Percentiles rank a stretch among this genome's conserved stretches.
Conservation (phyloP, 371 early-diverging fungal genomes). For the Mucor circinelloides region DNA sequence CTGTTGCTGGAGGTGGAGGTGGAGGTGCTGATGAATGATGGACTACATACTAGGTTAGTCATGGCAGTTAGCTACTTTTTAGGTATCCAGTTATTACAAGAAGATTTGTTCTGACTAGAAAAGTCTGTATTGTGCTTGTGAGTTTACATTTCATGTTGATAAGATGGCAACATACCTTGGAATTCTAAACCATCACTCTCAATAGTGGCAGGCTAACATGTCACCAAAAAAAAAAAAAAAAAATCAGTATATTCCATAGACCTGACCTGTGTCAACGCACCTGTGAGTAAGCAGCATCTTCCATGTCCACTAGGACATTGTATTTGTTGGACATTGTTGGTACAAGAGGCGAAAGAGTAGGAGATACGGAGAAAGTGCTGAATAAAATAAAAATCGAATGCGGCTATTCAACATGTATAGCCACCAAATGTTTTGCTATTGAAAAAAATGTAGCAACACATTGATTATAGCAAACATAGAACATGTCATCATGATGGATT, state of each 20-base stretch:
- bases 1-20: conserved; percentile 26
- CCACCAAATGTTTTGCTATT: no score
- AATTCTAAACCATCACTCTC: conserved; percentile 58
- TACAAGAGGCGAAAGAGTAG: background rate
- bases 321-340: conserved; percentile 36
- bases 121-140: conserved; percentile 4
- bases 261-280: background rate
- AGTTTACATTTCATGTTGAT: background rate
- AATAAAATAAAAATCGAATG: background rate
- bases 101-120: conserved; percentile 12
- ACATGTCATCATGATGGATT: no score
- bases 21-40: conserved; percentile 8
- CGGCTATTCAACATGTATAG: background rate
- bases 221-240: no score
- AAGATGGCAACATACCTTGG: conserved; percentile 37
- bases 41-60: background rate
- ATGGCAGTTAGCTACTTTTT: no score
- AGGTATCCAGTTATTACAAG: conserved; percentile 19
- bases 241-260: no score
- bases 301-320: conserved; percentile 61
- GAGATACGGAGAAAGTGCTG: background rate
- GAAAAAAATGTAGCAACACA: no score
- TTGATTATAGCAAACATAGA: no score
- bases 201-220: conserved; percentile 45
- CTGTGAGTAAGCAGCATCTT: conserved; percentile 44